These are phyloP conservation scores for Prunus mume DNA, from an alignment of 306 rosid species.

Conservation along the genomic window DNA sequence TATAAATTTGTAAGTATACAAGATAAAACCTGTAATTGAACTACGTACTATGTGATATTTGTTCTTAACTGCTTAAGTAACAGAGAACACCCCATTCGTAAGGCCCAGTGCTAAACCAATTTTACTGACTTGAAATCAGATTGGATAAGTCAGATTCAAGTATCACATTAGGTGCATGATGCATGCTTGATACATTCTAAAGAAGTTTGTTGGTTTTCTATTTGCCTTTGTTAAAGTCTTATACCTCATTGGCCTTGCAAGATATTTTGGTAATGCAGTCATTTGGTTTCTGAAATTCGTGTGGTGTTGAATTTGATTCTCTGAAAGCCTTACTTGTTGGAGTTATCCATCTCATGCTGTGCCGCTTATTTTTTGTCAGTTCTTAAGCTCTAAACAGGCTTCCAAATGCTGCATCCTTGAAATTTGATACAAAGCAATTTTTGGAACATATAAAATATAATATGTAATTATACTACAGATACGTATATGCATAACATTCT, in stretches of 20 bases:
- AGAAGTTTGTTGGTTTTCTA: background rate
- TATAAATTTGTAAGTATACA: slow-evolving; percentile 64
- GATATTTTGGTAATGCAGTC: background rate
- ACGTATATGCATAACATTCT: background rate
- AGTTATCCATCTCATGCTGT: background rate
- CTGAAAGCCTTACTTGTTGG: background rate
- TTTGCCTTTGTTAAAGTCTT: background rate
- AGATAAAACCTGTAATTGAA: background rate
- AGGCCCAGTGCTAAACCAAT: background rate
- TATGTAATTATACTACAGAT: background rate
- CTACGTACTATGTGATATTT: slow-evolving; percentile 4
- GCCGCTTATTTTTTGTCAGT: background rate
- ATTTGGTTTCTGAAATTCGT: background rate
- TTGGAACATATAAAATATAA: background rate
- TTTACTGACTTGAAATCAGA: background rate
- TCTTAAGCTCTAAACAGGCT: background rate
- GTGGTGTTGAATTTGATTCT: background rate
- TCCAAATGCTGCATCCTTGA: background rate
- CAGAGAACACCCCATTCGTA: too few species aligned
- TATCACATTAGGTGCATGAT: background rate
- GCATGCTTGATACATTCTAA: background rate
- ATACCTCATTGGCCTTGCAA: background rate
- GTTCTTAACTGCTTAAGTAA: too few species aligned
- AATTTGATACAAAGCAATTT: background rate
- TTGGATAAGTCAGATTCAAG: background rate